Conservation (phyloP, 257 asterid species). For the Nicotiana undulata region DNA sequence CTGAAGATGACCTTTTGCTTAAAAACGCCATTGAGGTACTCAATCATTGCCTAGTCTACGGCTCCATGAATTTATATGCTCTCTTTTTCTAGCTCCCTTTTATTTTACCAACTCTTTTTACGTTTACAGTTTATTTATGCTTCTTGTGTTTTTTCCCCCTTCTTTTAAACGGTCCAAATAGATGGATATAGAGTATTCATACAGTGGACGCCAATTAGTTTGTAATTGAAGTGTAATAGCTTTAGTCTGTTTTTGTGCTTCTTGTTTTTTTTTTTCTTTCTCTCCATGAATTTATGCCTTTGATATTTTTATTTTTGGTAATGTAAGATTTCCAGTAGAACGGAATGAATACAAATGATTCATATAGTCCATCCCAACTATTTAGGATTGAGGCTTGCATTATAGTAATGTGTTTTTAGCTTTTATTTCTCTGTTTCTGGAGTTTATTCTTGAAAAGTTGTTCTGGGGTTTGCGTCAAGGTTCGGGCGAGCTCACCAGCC, state of each 20-base stretch:
- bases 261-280: not conserved
- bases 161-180: not conserved
- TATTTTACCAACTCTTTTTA: not conserved
- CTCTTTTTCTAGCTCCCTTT: not conserved
- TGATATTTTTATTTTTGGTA: not conserved
- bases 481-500: not conserved
- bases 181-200: not conserved
- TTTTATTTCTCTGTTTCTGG: constrained; percentile 4
- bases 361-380: not conserved
- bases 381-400: not conserved
- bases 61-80: not conserved
- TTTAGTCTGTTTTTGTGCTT: constrained; percentile 44
- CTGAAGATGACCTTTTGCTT: constrained; percentile 62
- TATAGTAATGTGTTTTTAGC: not conserved
- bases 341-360: not conserved
- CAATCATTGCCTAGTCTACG: not conserved
- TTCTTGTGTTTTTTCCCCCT: not conserved
- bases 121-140: not conserved
- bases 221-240: not conserved
- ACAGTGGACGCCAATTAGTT: not conserved
- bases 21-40: constrained; percentile 64
- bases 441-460: not conserved
- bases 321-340: not conserved
- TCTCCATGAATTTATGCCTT: not conserved
- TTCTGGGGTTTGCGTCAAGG: not conserved